Conservation (phyloP, 176 grass and related monocot genomes). For the Cenchrus americanus region DNA sequence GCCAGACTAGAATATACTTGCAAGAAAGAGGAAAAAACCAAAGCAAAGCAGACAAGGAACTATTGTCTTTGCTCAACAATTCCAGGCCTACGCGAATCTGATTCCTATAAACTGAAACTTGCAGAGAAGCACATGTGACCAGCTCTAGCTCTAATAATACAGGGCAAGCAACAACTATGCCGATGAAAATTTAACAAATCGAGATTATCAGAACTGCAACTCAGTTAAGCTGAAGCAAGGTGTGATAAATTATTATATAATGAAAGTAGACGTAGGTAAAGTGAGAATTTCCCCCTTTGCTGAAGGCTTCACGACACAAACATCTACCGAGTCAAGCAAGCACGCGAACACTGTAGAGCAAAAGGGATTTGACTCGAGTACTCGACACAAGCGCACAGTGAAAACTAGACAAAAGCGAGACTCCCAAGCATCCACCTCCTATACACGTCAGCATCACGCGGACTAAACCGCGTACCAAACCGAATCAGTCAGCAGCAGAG, state of each 20-base stretch:
- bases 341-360: not conserved
- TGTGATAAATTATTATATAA: not conserved
- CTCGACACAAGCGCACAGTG: not conserved
- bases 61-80: slow-evolving; percentile 26
- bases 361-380: no score
- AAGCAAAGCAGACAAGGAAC: slow-evolving; percentile 17
- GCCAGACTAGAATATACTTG: slow-evolving; percentile 49
- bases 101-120: not conserved
- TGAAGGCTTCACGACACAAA: not conserved
- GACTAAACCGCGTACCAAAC: slow-evolving; percentile 28
- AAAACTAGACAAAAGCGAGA: not conserved
- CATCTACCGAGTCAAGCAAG: slow-evolving; percentile 3
- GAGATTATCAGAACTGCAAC: not conserved
- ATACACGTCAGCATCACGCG: slow-evolving; percentile 42
- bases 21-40: slow-evolving; percentile 6
- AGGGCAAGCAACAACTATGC: not conserved
- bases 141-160: not conserved
- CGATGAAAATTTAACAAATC: slow-evolving; percentile 1
- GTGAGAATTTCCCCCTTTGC: slow-evolving; percentile 13
- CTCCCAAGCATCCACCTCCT: not conserved
- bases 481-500: not conserved
- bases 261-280: not conserved
- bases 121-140: not conserved
- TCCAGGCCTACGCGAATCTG: not conserved
- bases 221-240: not conserved